Evolutionary conservation across 306 rosid species (phyloP).

Genomic region (Lablab purpureus): DNA sequence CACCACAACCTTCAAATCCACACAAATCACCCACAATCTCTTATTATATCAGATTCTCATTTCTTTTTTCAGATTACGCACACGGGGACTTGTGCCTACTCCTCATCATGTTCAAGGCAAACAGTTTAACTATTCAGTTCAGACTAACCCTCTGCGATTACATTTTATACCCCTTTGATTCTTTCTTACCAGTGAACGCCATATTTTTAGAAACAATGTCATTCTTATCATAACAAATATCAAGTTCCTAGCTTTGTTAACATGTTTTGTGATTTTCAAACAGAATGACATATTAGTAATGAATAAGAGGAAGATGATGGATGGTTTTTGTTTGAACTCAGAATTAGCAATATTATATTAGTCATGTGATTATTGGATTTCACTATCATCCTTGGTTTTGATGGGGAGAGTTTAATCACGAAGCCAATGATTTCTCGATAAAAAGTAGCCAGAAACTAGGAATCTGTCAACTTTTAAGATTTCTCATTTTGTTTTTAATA

Average conservation of each 20-base stretch:
- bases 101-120: conserved; percentile 30
- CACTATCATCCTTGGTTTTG: not conserved
- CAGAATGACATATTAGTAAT: no score
- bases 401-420: not conserved
- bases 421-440: conserved; percentile 9
- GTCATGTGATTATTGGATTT: conserved; percentile 4
- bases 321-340: not conserved
- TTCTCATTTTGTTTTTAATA: not conserved
- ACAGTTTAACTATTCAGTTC: not conserved
- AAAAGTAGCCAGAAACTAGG: conserved; percentile 26
- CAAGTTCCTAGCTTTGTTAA: no score
- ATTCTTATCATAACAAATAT: no score
- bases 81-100: conserved; percentile 66
- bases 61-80: conserved; percentile 40
- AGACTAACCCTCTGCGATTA: not conserved
- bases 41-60: conserved; percentile 60
- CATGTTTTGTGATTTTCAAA: no score
- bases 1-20: conserved; percentile 55
- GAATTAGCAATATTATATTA: not conserved
- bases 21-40: conserved; percentile 61
- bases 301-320: no score
- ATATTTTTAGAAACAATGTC: not conserved
- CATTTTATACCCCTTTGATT: not conserved
- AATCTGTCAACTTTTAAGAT: conserved; percentile 20
- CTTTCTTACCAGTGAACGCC: not conserved